Evolutionary conservation across 208 protist species (phyloP).

Genomic region (Crithidia expoeki): DNA sequence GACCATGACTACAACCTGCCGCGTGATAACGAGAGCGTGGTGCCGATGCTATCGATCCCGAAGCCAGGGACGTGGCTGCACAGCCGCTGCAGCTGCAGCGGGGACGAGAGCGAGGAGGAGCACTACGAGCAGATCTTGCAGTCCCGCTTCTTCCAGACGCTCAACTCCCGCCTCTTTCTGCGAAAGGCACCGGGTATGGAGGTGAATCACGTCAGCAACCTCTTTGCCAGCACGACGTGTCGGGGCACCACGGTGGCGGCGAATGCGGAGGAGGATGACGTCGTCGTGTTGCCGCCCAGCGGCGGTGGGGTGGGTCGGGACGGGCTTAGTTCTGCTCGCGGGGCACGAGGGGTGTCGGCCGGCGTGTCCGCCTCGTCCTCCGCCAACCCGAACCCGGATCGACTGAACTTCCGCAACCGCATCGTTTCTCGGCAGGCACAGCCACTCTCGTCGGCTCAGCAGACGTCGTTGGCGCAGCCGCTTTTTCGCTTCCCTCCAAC

Average conservation of each 20-base stretch:
- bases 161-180: neutral
- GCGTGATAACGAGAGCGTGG: conserved; percentile 10
- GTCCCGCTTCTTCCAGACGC: conserved; percentile 14
- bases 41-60: neutral
- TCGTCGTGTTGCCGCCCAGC: neutral
- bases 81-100: conserved; percentile 8
- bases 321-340: neutral
- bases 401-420: conserved; percentile 17
- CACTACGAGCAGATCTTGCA: conserved; percentile 4
- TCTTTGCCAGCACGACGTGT: conserved; percentile 1
- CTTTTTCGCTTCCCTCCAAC: neutral
- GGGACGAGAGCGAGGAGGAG: conserved; percentile 24
- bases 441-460: neutral
- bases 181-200: conserved; percentile 1
- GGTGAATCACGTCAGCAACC: neutral
- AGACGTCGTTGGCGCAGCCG: neutral
- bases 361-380: neutral
- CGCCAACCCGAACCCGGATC: conserved; percentile 3
- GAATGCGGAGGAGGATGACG: conserved; percentile 1
- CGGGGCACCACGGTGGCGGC: neutral
- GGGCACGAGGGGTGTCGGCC: neutral
- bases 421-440: conserved; percentile 8
- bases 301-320: neutral
- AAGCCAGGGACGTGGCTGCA: neutral
- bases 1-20: conserved; percentile 5